These are phyloP conservation scores for Logfia minima DNA, from an alignment of 129 eudicot genomes.

Conservation along the genomic window DNA sequence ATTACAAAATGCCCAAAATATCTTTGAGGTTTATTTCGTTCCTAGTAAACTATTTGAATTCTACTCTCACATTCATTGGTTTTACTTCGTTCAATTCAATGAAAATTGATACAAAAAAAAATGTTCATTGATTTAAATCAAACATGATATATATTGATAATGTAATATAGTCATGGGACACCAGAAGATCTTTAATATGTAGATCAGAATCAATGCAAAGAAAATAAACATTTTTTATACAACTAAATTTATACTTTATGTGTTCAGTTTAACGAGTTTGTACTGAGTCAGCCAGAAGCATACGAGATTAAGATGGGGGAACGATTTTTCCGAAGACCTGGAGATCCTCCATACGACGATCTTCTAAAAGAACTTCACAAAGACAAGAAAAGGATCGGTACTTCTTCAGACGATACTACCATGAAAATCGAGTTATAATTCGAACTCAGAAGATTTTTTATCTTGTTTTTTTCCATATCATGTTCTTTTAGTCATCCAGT, in stretches of 20 bases:
- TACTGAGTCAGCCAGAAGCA: slow-evolving; percentile 82
- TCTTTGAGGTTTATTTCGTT: slow-evolving; percentile 57
- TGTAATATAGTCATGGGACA: no score
- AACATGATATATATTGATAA: no score
- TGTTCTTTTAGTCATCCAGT: slow-evolving; percentile 2
- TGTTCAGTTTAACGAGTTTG: slow-evolving; percentile 64
- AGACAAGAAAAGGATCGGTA: slow-evolving; percentile 22
- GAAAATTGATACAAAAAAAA: neutral
- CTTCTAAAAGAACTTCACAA: slow-evolving; percentile 51
- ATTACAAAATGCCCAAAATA: slow-evolving; percentile 76
- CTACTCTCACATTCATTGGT: neutral
- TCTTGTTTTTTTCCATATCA: neutral
- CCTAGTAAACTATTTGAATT: neutral
- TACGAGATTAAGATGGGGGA: slow-evolving; percentile 93
- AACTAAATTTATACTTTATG: neutral
- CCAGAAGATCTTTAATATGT: no score
- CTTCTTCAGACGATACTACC: slow-evolving; percentile 19
- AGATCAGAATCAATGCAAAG: neutral
- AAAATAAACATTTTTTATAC: neutral
- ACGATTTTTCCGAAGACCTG: slow-evolving; percentile 63
- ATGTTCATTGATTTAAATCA: neutral
- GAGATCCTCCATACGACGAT: slow-evolving; percentile 76
- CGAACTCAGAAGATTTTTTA: neutral
- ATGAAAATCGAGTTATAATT: slow-evolving; percentile 27
- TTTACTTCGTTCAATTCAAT: neutral